Evolutionary conservation across 106 monocot genomes (phyloP).

Genomic region (Dendrobium catenatum): DNA sequence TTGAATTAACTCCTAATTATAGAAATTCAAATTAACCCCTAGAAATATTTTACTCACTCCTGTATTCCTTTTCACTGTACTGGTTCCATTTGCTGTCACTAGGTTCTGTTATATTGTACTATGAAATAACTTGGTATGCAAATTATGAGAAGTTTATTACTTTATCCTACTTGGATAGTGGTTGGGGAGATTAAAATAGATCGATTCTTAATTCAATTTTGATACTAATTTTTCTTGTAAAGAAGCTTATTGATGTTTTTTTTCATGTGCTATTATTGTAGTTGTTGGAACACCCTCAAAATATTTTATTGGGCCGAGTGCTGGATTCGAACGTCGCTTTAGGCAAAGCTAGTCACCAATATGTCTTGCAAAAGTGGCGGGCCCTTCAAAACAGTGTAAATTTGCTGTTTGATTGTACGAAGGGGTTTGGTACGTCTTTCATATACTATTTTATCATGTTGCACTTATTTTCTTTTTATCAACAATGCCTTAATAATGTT

Average conservation of each 20-base stretch:
- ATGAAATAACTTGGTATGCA: background rate
- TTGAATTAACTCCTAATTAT: no score
- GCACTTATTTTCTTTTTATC: background rate
- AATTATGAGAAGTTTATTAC: background rate
- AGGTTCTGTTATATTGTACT: background rate
- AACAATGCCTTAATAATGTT: no score
- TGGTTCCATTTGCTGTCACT: background rate
- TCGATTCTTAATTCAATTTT: background rate
- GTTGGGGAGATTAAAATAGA: background rate
- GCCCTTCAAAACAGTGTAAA: conserved; percentile 57
- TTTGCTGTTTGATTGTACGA: conserved; percentile 66
- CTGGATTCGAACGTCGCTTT: conserved; percentile 47
- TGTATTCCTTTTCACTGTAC: background rate
- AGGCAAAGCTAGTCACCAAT: conserved; percentile 17
- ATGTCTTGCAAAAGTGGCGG: conserved; percentile 47
- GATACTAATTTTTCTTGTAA: background rate
- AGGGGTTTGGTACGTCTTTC: conserved; percentile 44
- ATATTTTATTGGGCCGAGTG: conserved; percentile 47
- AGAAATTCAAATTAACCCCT: no score
- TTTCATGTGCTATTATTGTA: conserved; percentile 16
- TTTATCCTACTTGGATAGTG: background rate
- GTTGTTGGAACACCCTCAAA: conserved; percentile 87
- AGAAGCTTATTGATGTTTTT: background rate
- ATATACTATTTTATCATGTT: conserved; percentile 2
- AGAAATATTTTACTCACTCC: background rate